Evolutionary conservation across 208 protist species (phyloP), one percentile per base, ranked within the genome.

Genomic region (Jaenimonas drosophilae): DNA sequence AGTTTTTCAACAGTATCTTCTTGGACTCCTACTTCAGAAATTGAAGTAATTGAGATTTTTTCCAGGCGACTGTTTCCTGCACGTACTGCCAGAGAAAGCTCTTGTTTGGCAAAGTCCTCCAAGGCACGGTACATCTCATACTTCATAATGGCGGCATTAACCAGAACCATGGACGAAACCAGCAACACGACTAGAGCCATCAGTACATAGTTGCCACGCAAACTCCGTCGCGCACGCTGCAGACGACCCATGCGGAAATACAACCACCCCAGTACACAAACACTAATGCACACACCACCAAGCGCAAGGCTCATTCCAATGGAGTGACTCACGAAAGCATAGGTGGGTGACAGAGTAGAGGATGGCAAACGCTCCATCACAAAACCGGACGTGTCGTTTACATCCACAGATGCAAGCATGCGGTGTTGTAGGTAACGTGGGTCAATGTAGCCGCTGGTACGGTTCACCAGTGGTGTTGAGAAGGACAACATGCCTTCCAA

Each of bases 381-480:
- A 21, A 26, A 48, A 14, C n/a, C 26, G 9, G 42, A 9, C 14
- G 42, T 33, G 42, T 11, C 23, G 42, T 48, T 32, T 7, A 48
- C 7, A 11, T 21, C 42, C 31, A 23, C 23, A 7, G 42, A 20
- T 7, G 7, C 23, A 9, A 48, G n/a, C 42, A 32, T 48, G 16
- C 7, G 24, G 5, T 23, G 24, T 23, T 14, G 6, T 6, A 48
- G 7, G 6, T 17, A 21, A 14, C 21, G 26, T 6, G 26, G 26
- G 9, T 5, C 21, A 14, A 21, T n/a, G 26, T 32, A 9, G 31
- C 23, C 31, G 16, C 31, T 32, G 7, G 42, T 48, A 14, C 11
- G 11, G 26, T 48, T 48, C 7, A 32, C 42, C 9, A 32, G 12
- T 32, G 42, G 20, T 16, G 42, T 48, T 31, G 42, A 48, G 16